These are phyloP conservation scores for Eruca vesicaria DNA, from an alignment of 441 rosid genomes.

Conservation along the genomic window DNA sequence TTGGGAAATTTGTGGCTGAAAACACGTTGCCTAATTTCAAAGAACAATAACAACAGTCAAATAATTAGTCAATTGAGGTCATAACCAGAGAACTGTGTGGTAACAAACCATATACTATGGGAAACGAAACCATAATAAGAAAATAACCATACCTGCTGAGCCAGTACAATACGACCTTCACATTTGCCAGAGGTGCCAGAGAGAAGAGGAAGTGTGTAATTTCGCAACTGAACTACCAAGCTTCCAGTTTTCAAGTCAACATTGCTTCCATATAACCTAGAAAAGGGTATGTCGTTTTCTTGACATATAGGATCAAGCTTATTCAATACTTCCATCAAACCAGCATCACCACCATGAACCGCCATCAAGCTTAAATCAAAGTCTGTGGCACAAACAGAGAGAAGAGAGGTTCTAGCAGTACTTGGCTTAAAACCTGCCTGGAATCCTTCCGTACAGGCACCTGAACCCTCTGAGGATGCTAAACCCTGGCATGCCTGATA, in stretches of 20 bases:
- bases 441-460: constrained; percentile 81
- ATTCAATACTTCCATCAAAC: constrained; percentile 83
- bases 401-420: constrained; percentile 73
- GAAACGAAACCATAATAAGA: constrained; percentile 5
- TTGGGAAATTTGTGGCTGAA: constrained; percentile 93
- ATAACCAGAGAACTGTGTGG: constrained; percentile 13
- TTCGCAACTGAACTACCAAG: constrained; percentile 66
- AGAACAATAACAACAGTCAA: constrained; percentile 28
- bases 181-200: constrained; percentile 84
- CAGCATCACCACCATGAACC: constrained; percentile 87
- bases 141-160: constrained; percentile 80
- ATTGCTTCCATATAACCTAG: constrained; percentile 88
- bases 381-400: constrained; percentile 86
- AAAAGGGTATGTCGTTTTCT: constrained; percentile 82
- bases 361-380: constrained; percentile 78
- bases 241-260: constrained; percentile 59
- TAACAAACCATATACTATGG: neutral
- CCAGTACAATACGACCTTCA: constrained; percentile 86
- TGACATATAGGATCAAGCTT: constrained; percentile 84
- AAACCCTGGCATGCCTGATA: constrained; percentile 88
- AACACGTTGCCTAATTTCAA: constrained; percentile 81
- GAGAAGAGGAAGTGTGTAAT: constrained; percentile 88
- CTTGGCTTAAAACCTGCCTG: constrained; percentile 95
- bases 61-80: neutral
- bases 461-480: constrained; percentile 76